Conservation (phyloP, 495 filamentous ascomycete species). For the Tuber indicum region DNA sequence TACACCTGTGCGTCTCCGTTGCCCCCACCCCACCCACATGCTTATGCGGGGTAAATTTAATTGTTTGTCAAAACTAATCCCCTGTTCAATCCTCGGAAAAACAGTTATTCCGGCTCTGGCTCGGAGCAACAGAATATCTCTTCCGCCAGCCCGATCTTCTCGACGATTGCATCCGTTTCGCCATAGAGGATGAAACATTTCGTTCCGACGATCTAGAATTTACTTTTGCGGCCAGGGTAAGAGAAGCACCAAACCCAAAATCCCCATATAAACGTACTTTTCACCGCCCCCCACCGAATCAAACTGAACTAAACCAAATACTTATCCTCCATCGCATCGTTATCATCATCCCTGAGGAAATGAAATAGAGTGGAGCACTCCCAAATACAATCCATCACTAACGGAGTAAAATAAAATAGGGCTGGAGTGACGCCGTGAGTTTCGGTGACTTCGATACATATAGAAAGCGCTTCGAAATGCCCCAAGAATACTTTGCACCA, state of each 20-base stretch:
- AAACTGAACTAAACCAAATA: not conserved
- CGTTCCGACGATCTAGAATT: slow-evolving; percentile 91
- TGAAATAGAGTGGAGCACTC: not conserved
- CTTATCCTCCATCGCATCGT: not conserved
- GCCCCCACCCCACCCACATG: not conserved
- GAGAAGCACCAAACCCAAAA: not conserved
- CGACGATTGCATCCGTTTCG: slow-evolving; percentile 76
- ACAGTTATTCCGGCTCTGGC: slow-evolving; percentile 89
- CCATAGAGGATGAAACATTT: slow-evolving; percentile 80
- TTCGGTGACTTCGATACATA: slow-evolving; percentile 89
- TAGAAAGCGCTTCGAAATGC: slow-evolving; percentile 77
- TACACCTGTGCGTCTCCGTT: slow-evolving; percentile 61
- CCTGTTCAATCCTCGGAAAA: slow-evolving; percentile 24
- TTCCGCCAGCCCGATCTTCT: slow-evolving; percentile 80
- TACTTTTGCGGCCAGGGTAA: slow-evolving; percentile 75
- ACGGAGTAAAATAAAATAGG: slow-evolving; percentile 45
- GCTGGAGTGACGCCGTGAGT: slow-evolving; percentile 87
- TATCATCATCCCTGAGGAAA: not conserved
- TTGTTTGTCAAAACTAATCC: slow-evolving; percentile 13
- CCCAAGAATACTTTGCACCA: slow-evolving; percentile 83
- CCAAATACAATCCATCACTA: not conserved
- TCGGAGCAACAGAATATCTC: slow-evolving; percentile 93
- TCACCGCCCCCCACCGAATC: slow-evolving; percentile 40
- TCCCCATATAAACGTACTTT: not conserved
- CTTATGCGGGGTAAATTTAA: not conserved